Percentiles rank a stretch among this genome's conserved stretches.
Evolutionary conservation across 208 protist species (phyloP).

Genomic region (Leishmania tarentolae): DNA sequence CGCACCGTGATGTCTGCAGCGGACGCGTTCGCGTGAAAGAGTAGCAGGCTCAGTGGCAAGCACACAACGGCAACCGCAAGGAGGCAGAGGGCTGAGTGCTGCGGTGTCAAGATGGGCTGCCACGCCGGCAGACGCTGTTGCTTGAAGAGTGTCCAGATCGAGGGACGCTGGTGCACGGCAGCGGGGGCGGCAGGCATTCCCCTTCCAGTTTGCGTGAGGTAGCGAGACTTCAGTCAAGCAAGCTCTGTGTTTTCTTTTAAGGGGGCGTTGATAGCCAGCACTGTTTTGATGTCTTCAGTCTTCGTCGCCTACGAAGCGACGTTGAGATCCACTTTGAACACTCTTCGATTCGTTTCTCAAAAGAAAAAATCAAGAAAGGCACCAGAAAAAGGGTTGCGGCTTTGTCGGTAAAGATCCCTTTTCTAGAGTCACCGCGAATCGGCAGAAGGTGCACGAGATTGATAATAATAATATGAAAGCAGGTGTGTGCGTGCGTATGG

Average conservation of each 20-base stretch:
- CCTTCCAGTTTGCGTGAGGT: not conserved
- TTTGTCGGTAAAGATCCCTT: not conserved
- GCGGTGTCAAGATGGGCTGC: conserved; percentile 96
- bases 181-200: not conserved
- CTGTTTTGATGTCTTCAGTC: not conserved
- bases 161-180: conserved; percentile 12
- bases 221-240: not conserved
- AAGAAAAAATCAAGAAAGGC: not conserved
- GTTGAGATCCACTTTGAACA: not conserved
- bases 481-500: not conserved
- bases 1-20: conserved; percentile 71
- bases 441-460: too few relatives aligned
- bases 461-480: not conserved
- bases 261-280: not conserved
- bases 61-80: conserved; percentile 92
- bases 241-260: not conserved
- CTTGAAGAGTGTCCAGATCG: conserved; percentile 53
- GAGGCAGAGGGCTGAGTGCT: conserved; percentile 89
- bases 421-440: not conserved
- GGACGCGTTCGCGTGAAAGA: conserved; percentile 72
- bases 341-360: not conserved
- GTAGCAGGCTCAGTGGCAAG: conserved; percentile 87
- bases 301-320: not conserved
- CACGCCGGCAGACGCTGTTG: conserved; percentile 97
- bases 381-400: not conserved